Evolutionary conservation across 495 filamentous ascomycete species (phyloP), one percentile per base, ranked within the genome.

Genomic region (Peziza echinospora): DNA sequence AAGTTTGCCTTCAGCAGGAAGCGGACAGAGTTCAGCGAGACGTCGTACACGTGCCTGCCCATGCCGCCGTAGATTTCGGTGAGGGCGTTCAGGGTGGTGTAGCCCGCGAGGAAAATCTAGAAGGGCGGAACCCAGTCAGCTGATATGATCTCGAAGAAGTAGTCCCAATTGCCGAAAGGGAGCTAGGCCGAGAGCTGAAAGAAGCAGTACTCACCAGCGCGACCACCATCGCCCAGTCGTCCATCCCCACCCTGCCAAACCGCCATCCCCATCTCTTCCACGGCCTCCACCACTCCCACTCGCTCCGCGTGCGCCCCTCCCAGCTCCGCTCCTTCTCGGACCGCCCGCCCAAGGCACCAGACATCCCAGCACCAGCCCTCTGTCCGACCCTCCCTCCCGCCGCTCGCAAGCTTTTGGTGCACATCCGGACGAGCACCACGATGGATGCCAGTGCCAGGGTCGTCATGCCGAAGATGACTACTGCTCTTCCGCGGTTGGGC

Each of bases 21-120:
- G 17, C 22, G 5, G 2, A 56, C 41, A 5, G 21, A 21, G 7
- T 30, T 19, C 13, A 41, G 1, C 5, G 42, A 30, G n/a, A 52
- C 42, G 19, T 58, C 55, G 34, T 51, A 53, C 25, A 58, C 34
- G 46, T 59, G 57, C 16, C 37, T 41, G 24, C 57, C 57, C 22
- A 59, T 49, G 3, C 57, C 55, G 21, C 43, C 52, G 5, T 40
- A 7, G 3, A 37, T 43, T 23, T 49, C 53, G 21, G 40, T 51
- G 51, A 42, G 30, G 30, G 19, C 30, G 6, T 21, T 43, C 10
- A 16, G 41, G 11, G 41, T 19, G 16, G 44, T 42, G 21, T 37
- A 37, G 10, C 21, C 21, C 2, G 10, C 41, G 1, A 46, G 30
- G 13, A 19, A 49, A 25, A 17, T 45, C 16, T 10, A 46, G 21